Evolutionary conservation across 345 rosid genomes (phyloP), one percentile per base, ranked within the genome.

Genomic region (Eucalyptus marginata): DNA sequence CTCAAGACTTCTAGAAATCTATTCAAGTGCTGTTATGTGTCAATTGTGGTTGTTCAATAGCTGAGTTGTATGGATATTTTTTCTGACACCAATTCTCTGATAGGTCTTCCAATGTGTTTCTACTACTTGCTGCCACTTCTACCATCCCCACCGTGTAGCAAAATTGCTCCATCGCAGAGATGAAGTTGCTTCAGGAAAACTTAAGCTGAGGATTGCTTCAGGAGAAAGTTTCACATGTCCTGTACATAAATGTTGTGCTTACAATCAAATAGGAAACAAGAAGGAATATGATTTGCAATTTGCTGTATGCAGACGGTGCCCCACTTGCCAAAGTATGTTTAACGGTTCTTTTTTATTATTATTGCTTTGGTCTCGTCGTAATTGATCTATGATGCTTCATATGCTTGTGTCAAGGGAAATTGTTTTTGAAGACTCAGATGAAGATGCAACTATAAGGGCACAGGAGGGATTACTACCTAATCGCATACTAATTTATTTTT

Each of bases 101-200:
- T 91, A 97, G 99, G 99, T 96, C 88, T 96, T 96, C 89, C 92
- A 90, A 51, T 97, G 99, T 86, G 95, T 93, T 88, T 93, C 94
- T 92, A 99, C 98, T 66, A 96, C 98, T 49, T 97, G 99, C 85
- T 97, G 99, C 87, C 92, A 91, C 89, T 97, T 95, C 91, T 97
- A 97, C 93, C 99, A 97, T 90, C 96, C 99, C 68, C 89, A 49
- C 27, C 96, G 99, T 90, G 94, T 96, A 86, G 94, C 97, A 88
- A 95, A 90, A 90, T 91, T 92, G 90, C 93, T 95, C 85, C 90
- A 90, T 83, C 86, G 86, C 50, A 94, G 89, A 87, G 94, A 93
- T 93, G 91, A 91, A 88, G 93, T 81, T 92, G 95, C 96, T 91
- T 94, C 92, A 52, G 93, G 93, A 89, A 93, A 91, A 86, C 94